Evolutionary conservation across 306 rosid species (phyloP), one percentile per base, ranked within the genome.

Genomic region (Fragaria vesca): DNA sequence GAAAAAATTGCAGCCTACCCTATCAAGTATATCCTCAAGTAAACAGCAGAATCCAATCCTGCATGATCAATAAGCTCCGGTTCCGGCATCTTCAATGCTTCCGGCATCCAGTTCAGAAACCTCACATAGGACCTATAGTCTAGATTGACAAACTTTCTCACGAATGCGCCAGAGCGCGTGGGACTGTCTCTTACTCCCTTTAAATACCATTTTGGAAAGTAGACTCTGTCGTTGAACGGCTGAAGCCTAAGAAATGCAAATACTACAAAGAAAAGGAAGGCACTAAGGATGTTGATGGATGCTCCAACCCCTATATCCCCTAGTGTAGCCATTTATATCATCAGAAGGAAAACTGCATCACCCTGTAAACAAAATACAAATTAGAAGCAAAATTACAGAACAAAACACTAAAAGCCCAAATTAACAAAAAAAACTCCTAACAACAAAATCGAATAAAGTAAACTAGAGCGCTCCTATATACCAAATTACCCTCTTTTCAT

Each of bases 41-140:
- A 94, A 72, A 94, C 98, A 76, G 86, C 98, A 34, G 98, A 94
- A 79, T 94, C 98, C 83, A 95, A 72, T 80, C 98, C 98, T 36
- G 98, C 97, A 81, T 95, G 98, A 6, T 95, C 97, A 79, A 95
- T 91, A 63, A 95, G 98, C 89, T 93, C 98, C 36, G 82, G 96
- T 77, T 95, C 98, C 0, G 98, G 98, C 98, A 95, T 95, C 80
- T 77, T 82, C 73, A 95, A 79, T n/a, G 98, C 98, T 11, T 76
- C 97, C 13, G 97, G 97, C 96, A 95, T 92, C 98, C 98, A 95
- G 83, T 88, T 88, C 87, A 92, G 76, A 66, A 93, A 95, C 83
- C 86, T 67, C 54, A 89, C 1, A 78, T 95, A 95, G 30, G 98
- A 67, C 79, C 90, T 84, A 80, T 86, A 95, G 83, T 95, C 98